Base-by-base conservation (phyloP, 164 flowering plant species). In the Magnolia officinalis region DNA sequence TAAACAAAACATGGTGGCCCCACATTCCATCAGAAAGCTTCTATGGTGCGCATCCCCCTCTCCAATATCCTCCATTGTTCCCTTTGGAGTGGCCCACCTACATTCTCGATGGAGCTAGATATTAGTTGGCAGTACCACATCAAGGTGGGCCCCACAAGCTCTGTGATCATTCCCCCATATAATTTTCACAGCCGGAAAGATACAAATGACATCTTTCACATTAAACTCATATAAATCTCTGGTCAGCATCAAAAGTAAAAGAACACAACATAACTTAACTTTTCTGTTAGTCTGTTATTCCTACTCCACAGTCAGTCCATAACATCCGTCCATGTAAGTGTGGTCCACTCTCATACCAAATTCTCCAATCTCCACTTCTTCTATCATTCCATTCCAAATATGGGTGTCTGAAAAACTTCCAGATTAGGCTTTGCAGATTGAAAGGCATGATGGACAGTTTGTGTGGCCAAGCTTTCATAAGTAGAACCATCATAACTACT, bases 271-370 rank as follows among this genome's bases (percentile, higher is more conserved):
- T 67, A 76, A 76, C 78, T 67, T 67, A 76, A 76, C 78, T 67
- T 75, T 81, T 74, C 80, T 83, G 88, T 88, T 80, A 85, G 88
- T 80, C 81, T 73, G 80, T 84, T 85, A 78, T 78, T 70, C 51
- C 63, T 67, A 63, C 74, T 80, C 74, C 78, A 76, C 71, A 72
- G 84, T 83, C 83, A 84, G 86, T 82, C 65, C 84, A 72, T 72
- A 74, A 61, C 79, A 79, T 31, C 77, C n/a, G 18, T 75, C 37
- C 64, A 63, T 21, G 69, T 70, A 71, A 21, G 51, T 52, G 5
- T 69, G 37, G 37, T 3, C 63, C 59, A 13, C 14, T 8, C 13
- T 18, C 59, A 68, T 61, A 78, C 5, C 66, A 71, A 1, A 31
- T 26, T 65, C 26, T 21, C 11, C 26, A 2, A 23, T 65, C 68